Conservation (phyloP, 352 stramenopile species). For the Pythium aphanidermatum region DNA sequence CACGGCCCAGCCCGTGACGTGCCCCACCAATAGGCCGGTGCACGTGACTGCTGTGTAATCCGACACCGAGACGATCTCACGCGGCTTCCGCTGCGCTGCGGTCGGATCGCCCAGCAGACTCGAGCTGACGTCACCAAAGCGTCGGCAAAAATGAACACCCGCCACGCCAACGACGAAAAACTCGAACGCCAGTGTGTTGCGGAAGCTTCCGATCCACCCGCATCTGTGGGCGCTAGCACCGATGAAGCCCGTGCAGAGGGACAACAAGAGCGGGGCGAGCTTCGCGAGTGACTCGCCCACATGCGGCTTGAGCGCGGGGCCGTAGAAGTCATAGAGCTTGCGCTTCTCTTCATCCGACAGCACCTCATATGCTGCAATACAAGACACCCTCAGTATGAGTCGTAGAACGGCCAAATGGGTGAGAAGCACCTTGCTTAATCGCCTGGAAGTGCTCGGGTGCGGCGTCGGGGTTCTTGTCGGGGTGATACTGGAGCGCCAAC, state of each 20-base stretch:
- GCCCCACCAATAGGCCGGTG: slow-evolving; percentile 51
- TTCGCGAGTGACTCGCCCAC: slow-evolving; percentile 57
- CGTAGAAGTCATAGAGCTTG: slow-evolving; percentile 69
- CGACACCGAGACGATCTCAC: slow-evolving; percentile 56
- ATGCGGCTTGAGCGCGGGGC: slow-evolving; percentile 46
- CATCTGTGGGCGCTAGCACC: slow-evolving; percentile 34
- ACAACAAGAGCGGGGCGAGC: slow-evolving; percentile 59
- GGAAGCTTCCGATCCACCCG: slow-evolving; percentile 26
- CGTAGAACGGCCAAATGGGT: too few species aligned
- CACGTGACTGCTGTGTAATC: slow-evolving; percentile 65
- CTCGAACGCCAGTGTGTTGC: slow-evolving; percentile 28
- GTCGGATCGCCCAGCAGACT: slow-evolving; percentile 10
- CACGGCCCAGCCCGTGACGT: slow-evolving; percentile 51
- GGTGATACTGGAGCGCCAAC: slow-evolving; percentile 92
- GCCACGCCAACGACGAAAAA: slow-evolving; percentile 45
- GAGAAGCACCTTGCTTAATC: slow-evolving; percentile 49
- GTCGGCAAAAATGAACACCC: slow-evolving; percentile 55
- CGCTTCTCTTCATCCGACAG: slow-evolving; percentile 71
- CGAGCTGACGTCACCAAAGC: slow-evolving; percentile 1
- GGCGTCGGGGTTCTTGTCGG: slow-evolving; percentile 93
- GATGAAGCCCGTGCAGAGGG: slow-evolving; percentile 45
- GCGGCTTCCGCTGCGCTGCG: slow-evolving; percentile 15
- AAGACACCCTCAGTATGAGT: too few species aligned
- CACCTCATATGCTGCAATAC: slow-evolving; percentile 53
- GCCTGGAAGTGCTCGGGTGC: slow-evolving; percentile 87